These are phyloP conservation scores for Pseudoperonospora humuli DNA, from an alignment of 352 stramenopile genomes.

Conservation along the genomic window DNA sequence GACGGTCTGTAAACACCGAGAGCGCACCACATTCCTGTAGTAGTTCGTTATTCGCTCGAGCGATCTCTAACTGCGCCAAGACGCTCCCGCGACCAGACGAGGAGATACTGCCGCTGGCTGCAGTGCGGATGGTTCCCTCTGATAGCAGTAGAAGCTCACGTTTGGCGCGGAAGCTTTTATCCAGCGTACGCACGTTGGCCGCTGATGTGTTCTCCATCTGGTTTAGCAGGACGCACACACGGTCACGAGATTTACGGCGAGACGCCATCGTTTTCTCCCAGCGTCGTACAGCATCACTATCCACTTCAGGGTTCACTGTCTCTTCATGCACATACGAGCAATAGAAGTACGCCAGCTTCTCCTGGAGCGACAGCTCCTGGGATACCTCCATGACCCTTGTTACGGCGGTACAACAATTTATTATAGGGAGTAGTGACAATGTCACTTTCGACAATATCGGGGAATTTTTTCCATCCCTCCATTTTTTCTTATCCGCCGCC, in stretches of 20 bases:
- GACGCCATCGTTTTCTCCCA: slow-evolving; percentile 59
- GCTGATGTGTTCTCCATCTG: slow-evolving; percentile 63
- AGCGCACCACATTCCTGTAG: slow-evolving; percentile 67
- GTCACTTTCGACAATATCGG: too few species aligned
- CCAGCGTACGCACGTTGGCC: slow-evolving; percentile 45
- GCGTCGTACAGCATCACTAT: slow-evolving; percentile 38
- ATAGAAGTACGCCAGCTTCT: slow-evolving; percentile 72
- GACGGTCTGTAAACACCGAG: slow-evolving; percentile 49
- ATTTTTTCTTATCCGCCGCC: too few species aligned
- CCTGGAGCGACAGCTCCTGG: slow-evolving; percentile 46
- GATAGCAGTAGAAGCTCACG: slow-evolving; percentile 57
- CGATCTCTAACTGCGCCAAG: slow-evolving; percentile 45
- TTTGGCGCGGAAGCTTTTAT: slow-evolving; percentile 67
- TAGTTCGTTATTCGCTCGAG: slow-evolving; percentile 57
- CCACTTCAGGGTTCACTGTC: slow-evolving; percentile 33
- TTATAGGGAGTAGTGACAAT: too few species aligned
- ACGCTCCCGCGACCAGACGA: slow-evolving; percentile 10
- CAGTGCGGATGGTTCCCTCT: slow-evolving; percentile 32
- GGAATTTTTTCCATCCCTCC: too few species aligned
- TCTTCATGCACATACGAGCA: slow-evolving; percentile 65
- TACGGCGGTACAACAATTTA: slow-evolving; percentile 9
- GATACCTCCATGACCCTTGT: slow-evolving; percentile 14
- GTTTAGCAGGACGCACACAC: slow-evolving; percentile 48
- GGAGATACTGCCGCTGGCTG: slow-evolving; percentile 6
- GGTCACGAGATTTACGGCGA: slow-evolving; percentile 52